These are phyloP conservation scores for Gossypium sturtianum DNA, from an alignment of 345 rosid species.

Conservation along the genomic window DNA sequence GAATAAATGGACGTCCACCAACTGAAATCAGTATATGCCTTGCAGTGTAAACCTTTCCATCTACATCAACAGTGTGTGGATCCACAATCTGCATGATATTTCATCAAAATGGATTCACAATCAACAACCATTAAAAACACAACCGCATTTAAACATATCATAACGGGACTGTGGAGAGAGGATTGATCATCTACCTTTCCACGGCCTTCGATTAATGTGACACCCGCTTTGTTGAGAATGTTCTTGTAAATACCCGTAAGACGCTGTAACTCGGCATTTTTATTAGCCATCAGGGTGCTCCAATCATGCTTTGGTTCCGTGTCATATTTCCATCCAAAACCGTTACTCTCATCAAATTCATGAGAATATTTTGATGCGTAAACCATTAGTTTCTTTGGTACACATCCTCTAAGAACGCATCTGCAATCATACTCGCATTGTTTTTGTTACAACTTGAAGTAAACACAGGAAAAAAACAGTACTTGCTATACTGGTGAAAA, in stretches of 20 bases:
- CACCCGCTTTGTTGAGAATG: conserved; percentile 59
- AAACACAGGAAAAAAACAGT: not conserved
- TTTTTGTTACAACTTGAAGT: not conserved
- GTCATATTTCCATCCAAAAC: conserved; percentile 86
- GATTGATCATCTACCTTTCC: conserved; percentile 57
- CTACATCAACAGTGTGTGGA: conserved; percentile 80
- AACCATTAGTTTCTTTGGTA: conserved; percentile 91
- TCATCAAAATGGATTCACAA: not conserved
- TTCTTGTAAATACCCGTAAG: conserved; percentile 86
- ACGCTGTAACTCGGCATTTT: conserved; percentile 87
- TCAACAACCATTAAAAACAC: not conserved
- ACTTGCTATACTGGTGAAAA: not conserved
- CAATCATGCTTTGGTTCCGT: conserved; percentile 83
- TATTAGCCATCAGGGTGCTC: conserved; percentile 88
- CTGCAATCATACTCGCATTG: conserved; percentile 22
- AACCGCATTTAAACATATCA: not conserved
- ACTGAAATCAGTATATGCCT: conserved; percentile 73
- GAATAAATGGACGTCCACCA: conserved; percentile 90
- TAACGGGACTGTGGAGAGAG: not conserved
- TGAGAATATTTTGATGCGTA: conserved; percentile 81
- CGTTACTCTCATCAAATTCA: conserved; percentile 88
- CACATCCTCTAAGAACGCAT: conserved; percentile 95
- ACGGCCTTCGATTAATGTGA: conserved; percentile 81
- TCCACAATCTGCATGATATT: conserved; percentile 52
- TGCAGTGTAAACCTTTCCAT: conserved; percentile 72